Evolutionary conservation across 192 early-diverging fungal species (phyloP), one percentile per base, ranked within the genome.

Genomic region (Cetraspora pellucida): DNA sequence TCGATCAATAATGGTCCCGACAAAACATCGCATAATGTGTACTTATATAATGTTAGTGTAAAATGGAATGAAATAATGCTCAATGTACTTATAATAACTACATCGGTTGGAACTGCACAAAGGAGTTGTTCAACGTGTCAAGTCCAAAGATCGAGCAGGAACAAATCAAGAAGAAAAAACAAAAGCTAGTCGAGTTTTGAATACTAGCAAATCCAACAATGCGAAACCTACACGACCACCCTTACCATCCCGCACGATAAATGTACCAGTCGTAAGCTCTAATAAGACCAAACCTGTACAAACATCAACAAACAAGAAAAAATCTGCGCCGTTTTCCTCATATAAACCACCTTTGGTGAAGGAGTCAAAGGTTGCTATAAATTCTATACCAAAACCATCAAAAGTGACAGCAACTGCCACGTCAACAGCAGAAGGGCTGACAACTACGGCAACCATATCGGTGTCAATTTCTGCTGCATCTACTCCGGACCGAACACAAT

Each of bases 41-140:
- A n/a, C n/a, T n/a, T n/a, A n/a, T n/a, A n/a, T n/a, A n/a, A n/a
- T n/a, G n/a, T n/a, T n/a, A n/a, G n/a, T n/a, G n/a, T n/a, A n/a
- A n/a, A n/a, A n/a, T n/a, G n/a, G n/a, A n/a, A n/a, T n/a, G n/a
- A n/a, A n/a, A n/a, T n/a, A n/a, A n/a, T n/a, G n/a, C n/a, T n/a
- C n/a, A n/a, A n/a, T n/a, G n/a, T n/a, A n/a, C n/a, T n/a, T n/a
- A n/a, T n/a, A n/a, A n/a, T n/a, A n/a, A n/a, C n/a, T n/a, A n/a
- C n/a, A n/a, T n/a, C n/a, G n/a, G n/a, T n/a, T n/a, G n/a, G n/a
- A n/a, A n/a, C n/a, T n/a, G n/a, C n/a, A n/a, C n/a, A n/a, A n/a
- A 74, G 73, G 73, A 6, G 73, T 57, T 14, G 73, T 58, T 27
- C 73, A 74, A 63, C 30, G 73, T 27, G 44, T 74, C 3, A 59